These are phyloP conservation scores for Fusarium illudens DNA, from an alignment of 2,329 filamentous ascomycete genomes.

Conservation along the genomic window DNA sequence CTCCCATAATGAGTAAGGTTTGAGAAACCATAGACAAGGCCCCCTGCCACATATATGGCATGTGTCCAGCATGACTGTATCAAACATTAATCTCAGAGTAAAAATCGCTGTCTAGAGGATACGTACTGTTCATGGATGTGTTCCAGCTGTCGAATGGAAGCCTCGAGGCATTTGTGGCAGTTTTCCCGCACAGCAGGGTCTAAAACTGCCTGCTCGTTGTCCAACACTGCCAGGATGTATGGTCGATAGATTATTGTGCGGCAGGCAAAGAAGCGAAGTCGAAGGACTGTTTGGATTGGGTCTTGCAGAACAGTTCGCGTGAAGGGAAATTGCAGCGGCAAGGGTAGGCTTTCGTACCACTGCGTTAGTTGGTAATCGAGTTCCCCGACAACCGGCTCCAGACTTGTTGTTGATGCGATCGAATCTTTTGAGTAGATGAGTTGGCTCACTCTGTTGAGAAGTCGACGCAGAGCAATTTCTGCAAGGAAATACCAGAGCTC, in stretches of 20 bases:
- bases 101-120: background rate
- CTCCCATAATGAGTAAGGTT: slow-evolving; percentile 83
- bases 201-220: slow-evolving; percentile 76
- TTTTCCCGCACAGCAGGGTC: slow-evolving; percentile 79
- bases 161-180: slow-evolving; percentile 83
- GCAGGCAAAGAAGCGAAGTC: slow-evolving; percentile 84
- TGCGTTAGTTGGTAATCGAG: slow-evolving; percentile 84
- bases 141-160: slow-evolving; percentile 80
- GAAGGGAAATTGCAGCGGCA: slow-evolving; percentile 80
- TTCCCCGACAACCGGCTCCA: slow-evolving; percentile 81
- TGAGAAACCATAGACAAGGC: slow-evolving; percentile 85
- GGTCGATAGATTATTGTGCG: slow-evolving; percentile 87
- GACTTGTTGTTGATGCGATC: slow-evolving; percentile 73
- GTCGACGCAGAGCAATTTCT: slow-evolving; percentile 79
- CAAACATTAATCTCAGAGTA: slow-evolving; percentile 16
- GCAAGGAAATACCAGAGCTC: slow-evolving; percentile 89
- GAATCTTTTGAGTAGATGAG: slow-evolving; percentile 81
- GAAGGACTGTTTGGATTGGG: slow-evolving; percentile 80
- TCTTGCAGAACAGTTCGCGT: slow-evolving; percentile 72
- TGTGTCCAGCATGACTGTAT: slow-evolving; percentile 76
- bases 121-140: slow-evolving; percentile 79
- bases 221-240: slow-evolving; percentile 81
- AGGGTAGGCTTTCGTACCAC: slow-evolving; percentile 83
- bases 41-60: slow-evolving; percentile 88
- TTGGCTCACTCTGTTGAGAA: slow-evolving; percentile 81